Evolutionary conservation across 805 yeast genomes (phyloP), one percentile per base, ranked within the genome.

Genomic region (Monosporozyma unispora): DNA sequence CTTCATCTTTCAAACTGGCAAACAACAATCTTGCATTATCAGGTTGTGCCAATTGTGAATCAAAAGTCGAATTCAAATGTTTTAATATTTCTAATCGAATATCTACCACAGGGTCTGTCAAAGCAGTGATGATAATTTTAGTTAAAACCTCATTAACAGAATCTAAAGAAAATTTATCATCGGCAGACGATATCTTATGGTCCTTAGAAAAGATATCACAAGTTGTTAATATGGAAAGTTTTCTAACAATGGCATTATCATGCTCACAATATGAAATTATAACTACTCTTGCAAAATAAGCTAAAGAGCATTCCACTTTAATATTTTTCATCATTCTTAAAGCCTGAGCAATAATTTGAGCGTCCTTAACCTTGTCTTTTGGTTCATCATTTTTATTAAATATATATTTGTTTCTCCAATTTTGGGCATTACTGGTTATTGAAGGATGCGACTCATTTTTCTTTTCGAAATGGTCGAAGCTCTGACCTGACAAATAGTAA

Each of bases 1-100:
- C 78, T 65, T 91, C 98, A 67, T 93, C 99, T 61, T 93, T 87
- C 50, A 91, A 70, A 0, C 96, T 91, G 72, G 90, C 86, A 59
- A 91, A 87, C 21, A 93, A 71, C 12, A 90, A 68, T 48, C 87
- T 75, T 29, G 90, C 91, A 63, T 89, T 90, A 52, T 87, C 95
- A 0, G 96, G 95, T 64, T 93, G 98, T 0, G 97, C 87, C 29
- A 93, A 68, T 59, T 93, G 98, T 0, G 96, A 87, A 59, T 93
- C 97, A 63, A 91, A 86, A 50, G 76, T 76, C 2, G 81, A 77
- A 35, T 86, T 86, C 37, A 95, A 70, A 44, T 89, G 77, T 47
- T 76, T 76, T 50, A 93, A 70, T 0, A 91, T 88, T 53, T 86
- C 90, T 9, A 86, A 69, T 50, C 99, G 73, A 29, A 91, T 87